Conservation (phyloP, 2,329 filamentous ascomycete genomes). For the Mycosphaerella sp. region DNA sequence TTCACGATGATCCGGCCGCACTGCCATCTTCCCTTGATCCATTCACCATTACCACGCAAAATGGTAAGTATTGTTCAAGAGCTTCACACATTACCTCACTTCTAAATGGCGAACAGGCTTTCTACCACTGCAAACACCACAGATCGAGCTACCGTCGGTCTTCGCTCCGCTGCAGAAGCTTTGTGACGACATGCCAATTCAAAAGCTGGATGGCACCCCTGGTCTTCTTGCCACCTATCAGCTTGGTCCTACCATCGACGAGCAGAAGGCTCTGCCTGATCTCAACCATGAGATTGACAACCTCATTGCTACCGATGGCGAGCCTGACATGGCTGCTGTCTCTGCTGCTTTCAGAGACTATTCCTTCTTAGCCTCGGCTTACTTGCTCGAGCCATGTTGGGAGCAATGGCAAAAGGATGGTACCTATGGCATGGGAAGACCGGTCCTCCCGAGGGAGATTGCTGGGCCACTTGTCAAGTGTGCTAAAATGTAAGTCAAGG, state of each 20-base stretch:
- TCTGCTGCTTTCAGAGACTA: constrained; percentile 90
- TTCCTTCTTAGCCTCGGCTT: constrained; percentile 81
- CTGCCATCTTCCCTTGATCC: constrained; percentile 29
- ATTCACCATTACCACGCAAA: constrained; percentile 71
- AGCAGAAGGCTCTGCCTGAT: constrained; percentile 62
- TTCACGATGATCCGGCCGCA: constrained; percentile 26
- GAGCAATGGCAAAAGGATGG: constrained; percentile 59
- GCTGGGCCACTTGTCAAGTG: constrained; percentile 77
- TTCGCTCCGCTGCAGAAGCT: constrained; percentile 69
- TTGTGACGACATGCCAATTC: constrained; percentile 71
- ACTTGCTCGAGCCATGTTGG: constrained; percentile 87
- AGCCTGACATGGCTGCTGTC: constrained; percentile 67
- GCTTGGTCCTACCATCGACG: constrained; percentile 67
- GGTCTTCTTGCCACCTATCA: constrained; percentile 69
- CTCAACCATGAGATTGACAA: constrained; percentile 58
- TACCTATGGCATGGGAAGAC: constrained; percentile 67
- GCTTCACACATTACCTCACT: background rate
- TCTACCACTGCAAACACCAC: constrained; percentile 54
- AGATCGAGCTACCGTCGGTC: constrained; percentile 58
- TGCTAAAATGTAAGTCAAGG: constrained; percentile 68
- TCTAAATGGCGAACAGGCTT: constrained; percentile 44
- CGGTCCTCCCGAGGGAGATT: constrained; percentile 66
- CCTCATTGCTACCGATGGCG: constrained; percentile 48
- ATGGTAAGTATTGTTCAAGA: constrained; percentile 37
- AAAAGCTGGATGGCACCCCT: constrained; percentile 63